Percentiles rank a stretch among this genome's conserved stretches.
Evolutionary conservation across 2,329 filamentous ascomycete species (phyloP).

Genomic region (Amphichorda felina): DNA sequence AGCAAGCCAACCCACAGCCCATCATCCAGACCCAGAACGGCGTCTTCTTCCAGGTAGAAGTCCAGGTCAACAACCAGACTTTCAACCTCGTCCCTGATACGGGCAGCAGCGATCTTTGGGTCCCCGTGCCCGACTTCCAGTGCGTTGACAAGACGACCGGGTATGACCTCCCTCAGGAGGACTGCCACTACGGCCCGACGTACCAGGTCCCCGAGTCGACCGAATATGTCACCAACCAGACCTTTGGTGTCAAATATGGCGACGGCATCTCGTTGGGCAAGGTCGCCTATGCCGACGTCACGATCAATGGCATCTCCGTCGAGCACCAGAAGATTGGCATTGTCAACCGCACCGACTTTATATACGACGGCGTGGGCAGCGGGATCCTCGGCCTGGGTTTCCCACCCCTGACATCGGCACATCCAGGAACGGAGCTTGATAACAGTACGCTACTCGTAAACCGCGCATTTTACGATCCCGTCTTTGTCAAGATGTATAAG

Average conservation of each 20-base stretch:
- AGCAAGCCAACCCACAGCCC: too few species aligned
- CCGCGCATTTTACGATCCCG: too few species aligned
- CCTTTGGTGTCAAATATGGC: constrained; percentile 9
- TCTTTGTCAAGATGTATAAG: too few species aligned
- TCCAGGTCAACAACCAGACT: too few species aligned
- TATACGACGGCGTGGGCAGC: constrained; percentile 9
- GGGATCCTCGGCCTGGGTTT: constrained; percentile 11
- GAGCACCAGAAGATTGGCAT: constrained; percentile 8
- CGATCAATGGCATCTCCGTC: constrained; percentile 9
- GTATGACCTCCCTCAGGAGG: too few species aligned
- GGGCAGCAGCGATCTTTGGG: too few species aligned
- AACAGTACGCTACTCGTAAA: constrained; percentile 6
- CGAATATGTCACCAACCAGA: too few species aligned
- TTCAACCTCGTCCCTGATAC: too few species aligned
- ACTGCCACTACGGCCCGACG: not conserved
- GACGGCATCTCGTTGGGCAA: constrained; percentile 9
- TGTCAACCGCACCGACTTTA: constrained; percentile 9
- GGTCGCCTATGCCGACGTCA: constrained; percentile 7
- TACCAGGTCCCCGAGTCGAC: constrained; percentile 15
- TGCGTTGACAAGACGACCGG: too few species aligned
- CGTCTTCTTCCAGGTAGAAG: too few species aligned
- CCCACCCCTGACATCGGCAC: constrained; percentile 9
- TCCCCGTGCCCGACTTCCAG: too few species aligned
- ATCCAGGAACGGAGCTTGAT: constrained; percentile 5
- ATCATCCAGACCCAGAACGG: too few species aligned